Percentiles rank a stretch among this genome's conserved stretches.
These are phyloP conservation scores for Craspedostauros australis DNA, from an alignment of 108 stramenopile species.

Conservation along the genomic window DNA sequence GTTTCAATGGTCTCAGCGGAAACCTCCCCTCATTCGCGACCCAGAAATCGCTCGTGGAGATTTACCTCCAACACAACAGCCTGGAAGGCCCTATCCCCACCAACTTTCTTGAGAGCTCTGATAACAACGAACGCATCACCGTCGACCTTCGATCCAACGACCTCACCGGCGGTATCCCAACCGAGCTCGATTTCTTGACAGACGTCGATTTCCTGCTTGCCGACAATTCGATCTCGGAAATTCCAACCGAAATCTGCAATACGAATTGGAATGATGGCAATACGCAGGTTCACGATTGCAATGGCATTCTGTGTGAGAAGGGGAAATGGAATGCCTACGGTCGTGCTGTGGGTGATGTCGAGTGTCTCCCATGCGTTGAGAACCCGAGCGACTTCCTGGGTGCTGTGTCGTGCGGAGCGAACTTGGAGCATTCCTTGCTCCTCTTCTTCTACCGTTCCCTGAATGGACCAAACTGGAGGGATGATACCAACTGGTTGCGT, in stretches of 20 bases:
- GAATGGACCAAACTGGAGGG: slow-evolving; percentile 30
- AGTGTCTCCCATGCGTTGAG: slow-evolving; percentile 42
- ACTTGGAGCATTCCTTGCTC: slow-evolving; percentile 43
- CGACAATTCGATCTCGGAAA: slow-evolving; percentile 19
- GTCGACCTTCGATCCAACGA: slow-evolving; percentile 38
- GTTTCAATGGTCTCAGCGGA: slow-evolving; percentile 18
- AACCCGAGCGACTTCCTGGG: slow-evolving; percentile 41
- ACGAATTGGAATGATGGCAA: slow-evolving; percentile 43
- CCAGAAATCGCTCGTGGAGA: slow-evolving; percentile 11
- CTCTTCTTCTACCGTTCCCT: slow-evolving; percentile 30
- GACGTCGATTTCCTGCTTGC: slow-evolving; percentile 20
- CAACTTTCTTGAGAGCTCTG: slow-evolving; percentile 2
- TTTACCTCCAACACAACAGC: slow-evolving; percentile 50
- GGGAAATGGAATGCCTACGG: slow-evolving; percentile 58
- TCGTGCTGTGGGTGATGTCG: slow-evolving; percentile 30
- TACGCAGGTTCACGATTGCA: slow-evolving; percentile 43
- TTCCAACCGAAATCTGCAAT: slow-evolving; percentile 24
- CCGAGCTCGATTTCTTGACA: slow-evolving; percentile 26
- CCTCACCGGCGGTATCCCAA: slow-evolving; percentile 52
- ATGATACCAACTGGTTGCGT: slow-evolving; percentile 26
- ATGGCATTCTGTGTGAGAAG: slow-evolving; percentile 59
- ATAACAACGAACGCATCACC: slow-evolving; percentile 19
- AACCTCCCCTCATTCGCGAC: slow-evolving; percentile 25
- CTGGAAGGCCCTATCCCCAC: slow-evolving; percentile 35
- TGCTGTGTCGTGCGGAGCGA: slow-evolving; percentile 39